Percentiles rank a stretch among this genome's conserved stretches.
These are phyloP conservation scores for Fusarium tjaetaba DNA, from an alignment of 2,329 filamentous ascomycete species.

Conservation along the genomic window DNA sequence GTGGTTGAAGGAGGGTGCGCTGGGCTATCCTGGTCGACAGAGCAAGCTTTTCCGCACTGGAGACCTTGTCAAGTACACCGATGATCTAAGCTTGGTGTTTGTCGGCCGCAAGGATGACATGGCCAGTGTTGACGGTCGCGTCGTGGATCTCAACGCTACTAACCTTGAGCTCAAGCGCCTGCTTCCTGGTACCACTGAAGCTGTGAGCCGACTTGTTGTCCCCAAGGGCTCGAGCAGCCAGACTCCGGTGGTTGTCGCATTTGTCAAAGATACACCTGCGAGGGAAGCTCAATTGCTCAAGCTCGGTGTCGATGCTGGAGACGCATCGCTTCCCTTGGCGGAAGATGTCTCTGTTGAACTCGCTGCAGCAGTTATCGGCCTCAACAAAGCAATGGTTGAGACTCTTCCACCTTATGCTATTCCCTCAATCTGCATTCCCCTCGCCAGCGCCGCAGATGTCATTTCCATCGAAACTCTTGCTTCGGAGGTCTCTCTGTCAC, in stretches of 20 bases:
- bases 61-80: conserved; percentile 40
- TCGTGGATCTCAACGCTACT: conserved; percentile 39
- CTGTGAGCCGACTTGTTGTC: conserved; percentile 32
- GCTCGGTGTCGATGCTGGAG: conserved; percentile 1
- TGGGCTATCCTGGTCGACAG: conserved; percentile 30
- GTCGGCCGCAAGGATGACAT: conserved; percentile 37
- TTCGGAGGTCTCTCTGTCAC: conserved; percentile 15
- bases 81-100: conserved; percentile 39
- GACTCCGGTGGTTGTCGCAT: conserved; percentile 35
- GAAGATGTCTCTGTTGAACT: conserved; percentile 30
- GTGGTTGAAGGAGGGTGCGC: conserved; percentile 35
- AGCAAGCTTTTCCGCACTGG: conserved; percentile 40
- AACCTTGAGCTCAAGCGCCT: conserved; percentile 36
- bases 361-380: conserved; percentile 30
- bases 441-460: conserved; percentile 1
- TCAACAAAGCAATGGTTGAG: conserved; percentile 42
- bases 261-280: conserved; percentile 12
- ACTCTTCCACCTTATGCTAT: conserved; percentile 42
- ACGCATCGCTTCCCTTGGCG: conserved; percentile 18
- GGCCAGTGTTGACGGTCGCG: conserved; percentile 36
- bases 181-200: conserved; percentile 21
- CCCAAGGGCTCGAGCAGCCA: conserved; percentile 31
- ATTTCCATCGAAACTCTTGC: background rate
- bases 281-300: conserved; percentile 11
- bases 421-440: conserved; percentile 37